Percentiles rank a stretch among this genome's conserved stretches.
Conservation (phyloP, 768 basidiomycete genomes). For the Tulasnella sp. region DNA sequence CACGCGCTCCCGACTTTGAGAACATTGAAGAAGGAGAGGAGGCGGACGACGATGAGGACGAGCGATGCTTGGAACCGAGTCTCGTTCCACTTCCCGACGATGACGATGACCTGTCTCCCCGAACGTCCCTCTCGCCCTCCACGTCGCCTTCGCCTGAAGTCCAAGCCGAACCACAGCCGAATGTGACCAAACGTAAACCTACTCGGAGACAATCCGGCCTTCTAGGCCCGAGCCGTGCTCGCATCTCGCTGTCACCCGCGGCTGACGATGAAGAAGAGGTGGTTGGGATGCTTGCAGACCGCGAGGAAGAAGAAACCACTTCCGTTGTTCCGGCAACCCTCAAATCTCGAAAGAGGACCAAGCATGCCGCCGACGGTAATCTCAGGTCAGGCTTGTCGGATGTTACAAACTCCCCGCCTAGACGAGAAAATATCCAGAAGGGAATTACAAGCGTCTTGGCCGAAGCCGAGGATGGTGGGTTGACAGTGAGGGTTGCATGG, state of each 20-base stretch:
- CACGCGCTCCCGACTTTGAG: slow-evolving; percentile 12
- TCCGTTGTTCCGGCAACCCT: not conserved
- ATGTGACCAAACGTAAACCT: not conserved
- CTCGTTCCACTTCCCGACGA: slow-evolving; percentile 2
- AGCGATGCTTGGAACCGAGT: not conserved
- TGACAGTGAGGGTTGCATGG: not conserved
- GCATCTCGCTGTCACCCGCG: not conserved
- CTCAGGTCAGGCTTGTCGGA: slow-evolving; percentile 1
- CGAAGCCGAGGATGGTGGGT: slow-evolving; percentile 10
- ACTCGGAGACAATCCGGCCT: slow-evolving; percentile 13
- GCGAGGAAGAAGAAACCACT: slow-evolving; percentile 12
- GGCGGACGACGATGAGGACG: slow-evolving; percentile 1
- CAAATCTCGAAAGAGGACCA: slow-evolving; percentile 7
- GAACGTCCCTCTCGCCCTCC: not conserved
- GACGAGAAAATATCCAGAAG: slow-evolving; percentile 11
- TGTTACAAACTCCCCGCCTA: slow-evolving; percentile 19
- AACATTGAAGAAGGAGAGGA: slow-evolving; percentile 15
- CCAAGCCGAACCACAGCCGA: not conserved
- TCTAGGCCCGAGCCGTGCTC: not conserved
- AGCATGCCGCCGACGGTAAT: not conserved
- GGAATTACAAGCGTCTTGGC: slow-evolving; percentile 12
- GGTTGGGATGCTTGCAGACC: not conserved
- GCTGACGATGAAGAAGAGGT: slow-evolving; percentile 1
- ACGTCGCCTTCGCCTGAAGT: not conserved
- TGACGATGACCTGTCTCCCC: not conserved